phyloP scores from a whole-genome alignment of 2,329 filamentous ascomycete species.

The Coniochaeta pulveracea region DNA sequence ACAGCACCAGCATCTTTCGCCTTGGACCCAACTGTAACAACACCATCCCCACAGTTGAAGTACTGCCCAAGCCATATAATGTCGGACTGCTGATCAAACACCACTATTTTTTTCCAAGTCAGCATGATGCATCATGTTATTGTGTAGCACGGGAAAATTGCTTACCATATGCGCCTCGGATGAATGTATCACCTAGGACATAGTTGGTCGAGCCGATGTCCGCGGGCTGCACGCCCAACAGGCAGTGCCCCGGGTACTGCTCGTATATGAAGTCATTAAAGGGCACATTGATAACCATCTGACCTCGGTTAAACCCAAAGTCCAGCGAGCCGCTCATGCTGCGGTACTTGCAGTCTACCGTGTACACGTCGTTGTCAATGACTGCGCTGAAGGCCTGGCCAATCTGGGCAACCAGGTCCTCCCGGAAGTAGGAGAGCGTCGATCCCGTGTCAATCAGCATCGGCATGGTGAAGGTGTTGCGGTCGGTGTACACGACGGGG shows the following conservation, averaged over 20 bases:
- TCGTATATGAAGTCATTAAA: constrained; percentile 32
- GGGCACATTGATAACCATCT: constrained; percentile 28
- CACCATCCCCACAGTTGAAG: constrained; percentile 22
- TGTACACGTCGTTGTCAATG: constrained; percentile 15
- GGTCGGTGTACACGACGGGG: constrained; percentile 15
- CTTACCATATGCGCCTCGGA: constrained; percentile 24
- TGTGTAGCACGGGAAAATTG: constrained; percentile 4
- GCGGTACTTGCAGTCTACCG: constrained; percentile 26
- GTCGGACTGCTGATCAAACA: constrained; percentile 25
- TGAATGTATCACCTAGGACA: constrained; percentile 25
- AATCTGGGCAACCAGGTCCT: constrained; percentile 33
- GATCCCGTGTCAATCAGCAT: constrained; percentile 52
- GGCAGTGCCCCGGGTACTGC: constrained; percentile 17
- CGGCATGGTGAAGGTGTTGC: constrained; percentile 23
- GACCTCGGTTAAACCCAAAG: constrained; percentile 30
- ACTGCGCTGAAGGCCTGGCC: constrained; percentile 20
- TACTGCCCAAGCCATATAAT: constrained; percentile 26
- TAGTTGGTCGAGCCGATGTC: constrained; percentile 18
- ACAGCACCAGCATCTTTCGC: constrained; percentile 17
- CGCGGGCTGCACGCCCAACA: constrained; percentile 23
- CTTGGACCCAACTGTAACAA: constrained; percentile 20
- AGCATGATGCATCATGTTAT: not conserved
- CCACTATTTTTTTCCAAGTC: too few relatives aligned
- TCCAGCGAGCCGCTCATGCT: constrained; percentile 27
- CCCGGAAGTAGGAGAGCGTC: constrained; percentile 51